Evolutionary conservation across 1,139 yeast species (phyloP).

Genomic region (Yamadazyma triangularis): DNA sequence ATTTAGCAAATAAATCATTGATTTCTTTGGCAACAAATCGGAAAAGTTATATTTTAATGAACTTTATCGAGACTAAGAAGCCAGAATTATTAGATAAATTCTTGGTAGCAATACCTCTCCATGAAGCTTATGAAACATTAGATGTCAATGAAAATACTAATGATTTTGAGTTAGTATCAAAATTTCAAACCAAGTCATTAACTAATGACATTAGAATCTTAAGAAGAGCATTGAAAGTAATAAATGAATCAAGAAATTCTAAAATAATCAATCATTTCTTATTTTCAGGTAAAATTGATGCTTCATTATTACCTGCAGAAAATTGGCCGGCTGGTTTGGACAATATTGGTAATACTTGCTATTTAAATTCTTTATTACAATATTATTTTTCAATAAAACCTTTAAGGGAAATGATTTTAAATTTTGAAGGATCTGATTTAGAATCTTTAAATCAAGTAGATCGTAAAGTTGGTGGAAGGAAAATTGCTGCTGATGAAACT

Average conservation of each 20-base stretch:
- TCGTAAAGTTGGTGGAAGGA: slow-evolving; percentile 83
- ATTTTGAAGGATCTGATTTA: slow-evolving; percentile 43
- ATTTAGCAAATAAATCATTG: slow-evolving; percentile 28
- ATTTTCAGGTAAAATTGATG: slow-evolving; percentile 56
- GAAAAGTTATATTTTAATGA: slow-evolving; percentile 39
- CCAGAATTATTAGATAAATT: slow-evolving; percentile 22
- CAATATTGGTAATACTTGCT: slow-evolving; percentile 94
- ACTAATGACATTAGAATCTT: slow-evolving; percentile 39
- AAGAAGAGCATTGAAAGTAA: slow-evolving; percentile 45
- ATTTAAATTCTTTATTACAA: slow-evolving; percentile 83
- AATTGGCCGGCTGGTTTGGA: slow-evolving; percentile 88
- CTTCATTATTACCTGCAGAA: slow-evolving; percentile 55
- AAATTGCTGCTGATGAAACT: slow-evolving; percentile 68
- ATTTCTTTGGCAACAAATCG: slow-evolving; percentile 40
- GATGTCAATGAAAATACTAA: slow-evolving; percentile 42
- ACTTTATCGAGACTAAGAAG: slow-evolving; percentile 42
- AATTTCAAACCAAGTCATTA: slow-evolving; percentile 43
- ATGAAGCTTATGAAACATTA: slow-evolving; percentile 26
- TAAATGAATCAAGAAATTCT: slow-evolving; percentile 48
- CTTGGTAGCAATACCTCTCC: slow-evolving; percentile 6
- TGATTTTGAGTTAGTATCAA: slow-evolving; percentile 53
- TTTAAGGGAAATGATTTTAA: slow-evolving; percentile 60
- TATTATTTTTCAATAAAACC: slow-evolving; percentile 86
- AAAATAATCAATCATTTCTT: slow-evolving; percentile 50
- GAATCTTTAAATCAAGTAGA: slow-evolving; percentile 12